These are phyloP conservation scores for Globisporangium rhizosaccharum DNA, from an alignment of 352 stramenopile genomes.

Conservation along the genomic window DNA sequence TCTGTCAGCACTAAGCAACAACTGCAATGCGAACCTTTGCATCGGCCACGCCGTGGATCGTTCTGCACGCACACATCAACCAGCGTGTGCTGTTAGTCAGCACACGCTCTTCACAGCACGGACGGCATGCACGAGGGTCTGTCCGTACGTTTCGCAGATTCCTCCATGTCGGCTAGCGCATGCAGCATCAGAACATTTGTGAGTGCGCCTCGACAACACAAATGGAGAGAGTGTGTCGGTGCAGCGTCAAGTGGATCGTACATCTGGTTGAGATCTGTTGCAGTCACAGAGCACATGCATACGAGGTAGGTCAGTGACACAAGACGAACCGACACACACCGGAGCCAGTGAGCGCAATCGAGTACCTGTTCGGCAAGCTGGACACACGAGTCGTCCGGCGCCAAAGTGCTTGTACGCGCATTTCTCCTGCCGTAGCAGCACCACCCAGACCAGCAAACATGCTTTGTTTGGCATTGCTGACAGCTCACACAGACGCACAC, in stretches of 20 bases:
- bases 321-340: too few relatives aligned
- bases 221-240: not conserved
- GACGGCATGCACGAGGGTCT: not conserved
- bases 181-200: not conserved
- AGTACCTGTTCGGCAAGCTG: slow-evolving; percentile 47
- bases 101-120: not conserved
- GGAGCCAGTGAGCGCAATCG: not conserved
- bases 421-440: slow-evolving; percentile 48
- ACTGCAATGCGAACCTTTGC: slow-evolving; percentile 31
- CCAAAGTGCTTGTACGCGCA: slow-evolving; percentile 83
- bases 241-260: slow-evolving; percentile 11
- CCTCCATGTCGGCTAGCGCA: slow-evolving; percentile 27
- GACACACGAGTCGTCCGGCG: slow-evolving; percentile 52
- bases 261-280: slow-evolving; percentile 47
- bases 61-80: slow-evolving; percentile 22
- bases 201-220: not conserved
- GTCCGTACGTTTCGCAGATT: slow-evolving; percentile 62
- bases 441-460: not conserved
- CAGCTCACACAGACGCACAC: not conserved
- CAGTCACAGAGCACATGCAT: not conserved
- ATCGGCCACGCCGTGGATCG: slow-evolving; percentile 57
- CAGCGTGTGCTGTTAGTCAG: not conserved
- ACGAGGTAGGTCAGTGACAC: too few relatives aligned
- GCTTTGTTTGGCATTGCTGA: not conserved
- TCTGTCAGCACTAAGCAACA: not conserved